Conservation (phyloP, 2,329 filamentous ascomycete genomes). For the Trichoderma gracile region DNA sequence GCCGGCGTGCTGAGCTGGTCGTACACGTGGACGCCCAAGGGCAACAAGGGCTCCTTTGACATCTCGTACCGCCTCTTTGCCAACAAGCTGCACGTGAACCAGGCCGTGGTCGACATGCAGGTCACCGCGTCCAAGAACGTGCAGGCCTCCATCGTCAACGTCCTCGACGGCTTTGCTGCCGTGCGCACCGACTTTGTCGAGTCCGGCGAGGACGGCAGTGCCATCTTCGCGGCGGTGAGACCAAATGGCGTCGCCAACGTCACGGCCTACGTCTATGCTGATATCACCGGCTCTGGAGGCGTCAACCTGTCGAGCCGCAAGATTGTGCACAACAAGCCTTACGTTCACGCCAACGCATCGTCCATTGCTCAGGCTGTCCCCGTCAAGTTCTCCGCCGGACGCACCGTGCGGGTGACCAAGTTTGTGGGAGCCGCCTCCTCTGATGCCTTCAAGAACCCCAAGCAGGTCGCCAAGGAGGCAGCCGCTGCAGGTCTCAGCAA, state of each 20-base stretch:
- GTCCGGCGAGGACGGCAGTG: constrained; percentile 55
- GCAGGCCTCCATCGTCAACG: constrained; percentile 62
- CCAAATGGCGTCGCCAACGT: constrained; percentile 63
- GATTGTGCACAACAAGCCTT: constrained; percentile 47
- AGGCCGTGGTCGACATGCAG: constrained; percentile 53
- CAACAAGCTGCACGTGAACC: constrained; percentile 63
- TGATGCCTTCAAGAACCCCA: constrained; percentile 64
- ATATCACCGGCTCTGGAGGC: constrained; percentile 42
- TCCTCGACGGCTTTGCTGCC: constrained; percentile 68
- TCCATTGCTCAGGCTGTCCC: constrained; percentile 64
- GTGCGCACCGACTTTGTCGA: constrained; percentile 60
- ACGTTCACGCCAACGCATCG: constrained; percentile 58
- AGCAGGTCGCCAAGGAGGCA: constrained; percentile 55
- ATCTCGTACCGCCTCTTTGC: constrained; percentile 67
- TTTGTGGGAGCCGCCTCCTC: constrained; percentile 68
- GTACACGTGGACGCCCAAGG: constrained; percentile 63
- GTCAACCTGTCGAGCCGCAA: constrained; percentile 40
- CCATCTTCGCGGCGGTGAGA: constrained; percentile 65
- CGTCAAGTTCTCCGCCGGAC: constrained; percentile 53
- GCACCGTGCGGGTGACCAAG: constrained; percentile 61
- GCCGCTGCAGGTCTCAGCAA: constrained; percentile 46
- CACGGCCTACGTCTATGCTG: constrained; percentile 55
- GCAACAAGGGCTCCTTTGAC: constrained; percentile 49
- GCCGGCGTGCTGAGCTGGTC: constrained; percentile 64
- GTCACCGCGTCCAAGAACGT: constrained; percentile 57